Conservation (phyloP, 129 eudicot species). For the Tagetes erecta region DNA sequence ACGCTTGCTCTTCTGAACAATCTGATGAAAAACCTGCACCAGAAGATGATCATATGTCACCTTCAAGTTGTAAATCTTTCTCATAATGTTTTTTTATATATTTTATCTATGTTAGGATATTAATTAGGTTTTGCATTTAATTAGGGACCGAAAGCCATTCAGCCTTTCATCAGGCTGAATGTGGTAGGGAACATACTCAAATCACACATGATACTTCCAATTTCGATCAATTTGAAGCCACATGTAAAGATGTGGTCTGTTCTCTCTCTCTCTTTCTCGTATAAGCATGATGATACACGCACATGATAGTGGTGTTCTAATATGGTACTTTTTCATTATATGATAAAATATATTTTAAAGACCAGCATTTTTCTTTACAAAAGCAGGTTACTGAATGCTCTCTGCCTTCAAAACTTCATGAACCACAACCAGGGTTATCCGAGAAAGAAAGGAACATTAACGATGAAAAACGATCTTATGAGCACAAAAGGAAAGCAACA, state of each 20-base stretch:
- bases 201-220: constrained; percentile 31
- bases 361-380: constrained; percentile 19
- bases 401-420: constrained; percentile 31
- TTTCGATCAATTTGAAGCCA: constrained; percentile 32
- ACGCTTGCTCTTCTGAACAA: too few relatives aligned
- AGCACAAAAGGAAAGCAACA: constrained; percentile 47
- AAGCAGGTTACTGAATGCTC: constrained; percentile 37
- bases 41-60: too few relatives aligned
- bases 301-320: neutral
- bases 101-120: neutral
- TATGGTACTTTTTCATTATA: constrained; percentile 5
- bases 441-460: constrained; percentile 33
- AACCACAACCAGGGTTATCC: constrained; percentile 18
- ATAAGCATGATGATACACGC: neutral
- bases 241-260: constrained; percentile 50
- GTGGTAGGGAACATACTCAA: constrained; percentile 30
- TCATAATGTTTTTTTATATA: neutral
- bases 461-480: constrained; percentile 32
- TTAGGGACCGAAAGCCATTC: constrained; percentile 39
- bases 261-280: neutral
- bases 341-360: constrained; percentile 10
- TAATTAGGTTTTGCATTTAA: constrained; percentile 18
- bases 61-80: too few relatives aligned
- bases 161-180: constrained; percentile 29
- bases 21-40: too few relatives aligned